Conservation (phyloP, 805 yeast species). For the Starmerella vitae region DNA sequence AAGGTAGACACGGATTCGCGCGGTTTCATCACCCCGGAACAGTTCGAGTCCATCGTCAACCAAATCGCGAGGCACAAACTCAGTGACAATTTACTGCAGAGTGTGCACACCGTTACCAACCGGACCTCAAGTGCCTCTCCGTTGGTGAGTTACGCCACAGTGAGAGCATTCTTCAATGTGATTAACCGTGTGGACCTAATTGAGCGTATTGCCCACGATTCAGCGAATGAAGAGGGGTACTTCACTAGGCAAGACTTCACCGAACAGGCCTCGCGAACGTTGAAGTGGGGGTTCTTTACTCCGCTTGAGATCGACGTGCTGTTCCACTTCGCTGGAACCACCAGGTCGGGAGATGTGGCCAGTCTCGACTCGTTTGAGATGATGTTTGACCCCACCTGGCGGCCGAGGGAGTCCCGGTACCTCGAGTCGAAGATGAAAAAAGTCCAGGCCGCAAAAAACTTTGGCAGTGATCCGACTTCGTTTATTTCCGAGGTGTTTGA, state of each 20-base stretch:
- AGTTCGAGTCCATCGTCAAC: slow-evolving; percentile 30
- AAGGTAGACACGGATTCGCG: slow-evolving; percentile 27
- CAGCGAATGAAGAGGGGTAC: slow-evolving; percentile 29
- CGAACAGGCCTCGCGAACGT: slow-evolving; percentile 30
- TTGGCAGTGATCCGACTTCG: slow-evolving; percentile 27
- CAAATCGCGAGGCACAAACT: slow-evolving; percentile 32
- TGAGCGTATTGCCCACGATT: slow-evolving; percentile 25
- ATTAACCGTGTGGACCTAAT: slow-evolving; percentile 32
- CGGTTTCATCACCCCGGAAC: slow-evolving; percentile 31
- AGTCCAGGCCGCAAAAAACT: slow-evolving; percentile 31
- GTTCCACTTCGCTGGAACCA: slow-evolving; percentile 28
- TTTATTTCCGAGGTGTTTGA: slow-evolving; percentile 57
- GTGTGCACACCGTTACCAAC: slow-evolving; percentile 30
- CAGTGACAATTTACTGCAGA: slow-evolving; percentile 29
- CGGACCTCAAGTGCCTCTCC: slow-evolving; percentile 18
- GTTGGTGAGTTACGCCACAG: slow-evolving; percentile 31
- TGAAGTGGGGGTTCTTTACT: slow-evolving; percentile 31
- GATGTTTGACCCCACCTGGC: slow-evolving; percentile 35
- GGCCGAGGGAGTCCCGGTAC: slow-evolving; percentile 27
- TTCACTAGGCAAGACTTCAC: slow-evolving; percentile 30
- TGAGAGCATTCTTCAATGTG: slow-evolving; percentile 33
- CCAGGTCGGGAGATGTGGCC: slow-evolving; percentile 23
- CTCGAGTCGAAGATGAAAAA: slow-evolving; percentile 24
- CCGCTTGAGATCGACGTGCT: slow-evolving; percentile 34
- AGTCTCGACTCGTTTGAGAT: slow-evolving; percentile 27